Conservation (phyloP, 768 basidiomycete species). For the Pleurotus sapidus region DNA sequence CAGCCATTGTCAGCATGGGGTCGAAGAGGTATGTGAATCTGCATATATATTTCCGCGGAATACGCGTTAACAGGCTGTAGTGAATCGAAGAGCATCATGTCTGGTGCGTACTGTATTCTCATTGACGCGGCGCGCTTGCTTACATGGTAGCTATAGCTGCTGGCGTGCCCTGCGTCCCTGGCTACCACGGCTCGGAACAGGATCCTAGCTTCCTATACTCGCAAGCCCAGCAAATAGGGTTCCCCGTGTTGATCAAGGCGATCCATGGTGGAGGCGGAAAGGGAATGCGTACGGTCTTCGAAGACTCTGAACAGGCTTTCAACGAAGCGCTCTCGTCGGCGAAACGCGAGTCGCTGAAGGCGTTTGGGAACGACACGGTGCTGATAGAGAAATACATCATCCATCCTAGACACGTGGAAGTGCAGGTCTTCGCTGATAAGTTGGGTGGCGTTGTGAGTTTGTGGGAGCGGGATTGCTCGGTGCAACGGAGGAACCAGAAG, state of each 20-base stretch:
- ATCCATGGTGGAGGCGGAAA: slow-evolving; percentile 95
- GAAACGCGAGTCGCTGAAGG: slow-evolving; percentile 82
- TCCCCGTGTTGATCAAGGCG: slow-evolving; percentile 95
- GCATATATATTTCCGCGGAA: background rate
- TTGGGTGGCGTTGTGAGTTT: slow-evolving; percentile 82
- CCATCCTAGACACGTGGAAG: slow-evolving; percentile 88
- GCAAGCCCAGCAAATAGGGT: slow-evolving; percentile 77
- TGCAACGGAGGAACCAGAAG: slow-evolving; percentile 92
- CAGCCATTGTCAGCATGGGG: slow-evolving; percentile 91
- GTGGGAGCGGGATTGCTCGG: slow-evolving; percentile 95
- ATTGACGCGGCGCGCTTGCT: no score
- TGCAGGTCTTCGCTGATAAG: slow-evolving; percentile 90
- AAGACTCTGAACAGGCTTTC: slow-evolving; percentile 57
- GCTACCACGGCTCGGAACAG: slow-evolving; percentile 87
- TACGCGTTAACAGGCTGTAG: slow-evolving; percentile 29
- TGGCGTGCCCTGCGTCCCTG: slow-evolving; percentile 90
- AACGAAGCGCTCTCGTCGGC: slow-evolving; percentile 82
- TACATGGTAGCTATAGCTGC: slow-evolving; percentile 47
- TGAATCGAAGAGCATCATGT: slow-evolving; percentile 96
- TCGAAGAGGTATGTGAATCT: slow-evolving; percentile 71
- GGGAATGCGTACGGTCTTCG: slow-evolving; percentile 82
- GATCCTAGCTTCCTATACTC: slow-evolving; percentile 63
- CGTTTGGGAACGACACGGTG: slow-evolving; percentile 85
- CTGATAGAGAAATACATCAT: slow-evolving; percentile 88
- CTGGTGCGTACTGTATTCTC: slow-evolving; percentile 37